Percentiles rank a stretch among this genome's conserved stretches.
phyloP scores from a whole-genome alignment of 116 monocot genomes.

The Cymodocea nodosa region DNA sequence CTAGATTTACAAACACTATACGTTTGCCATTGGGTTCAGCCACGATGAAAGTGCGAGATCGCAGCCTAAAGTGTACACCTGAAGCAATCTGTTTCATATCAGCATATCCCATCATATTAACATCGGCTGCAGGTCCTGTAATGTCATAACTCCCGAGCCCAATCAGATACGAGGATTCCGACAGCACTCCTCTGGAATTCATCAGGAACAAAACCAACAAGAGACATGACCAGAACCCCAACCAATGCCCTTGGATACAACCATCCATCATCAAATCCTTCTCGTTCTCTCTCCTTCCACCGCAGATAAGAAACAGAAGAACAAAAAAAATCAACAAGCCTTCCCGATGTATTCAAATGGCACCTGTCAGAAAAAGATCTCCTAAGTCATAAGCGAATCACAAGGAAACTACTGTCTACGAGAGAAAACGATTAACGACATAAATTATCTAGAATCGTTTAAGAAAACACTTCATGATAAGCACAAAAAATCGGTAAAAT shows the following conservation, averaged over 20 bases:
- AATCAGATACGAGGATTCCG: conserved; percentile 36
- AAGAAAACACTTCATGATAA: no score
- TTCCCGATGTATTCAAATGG: background rate
- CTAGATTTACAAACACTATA: conserved; percentile 85
- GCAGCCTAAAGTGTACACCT: conserved; percentile 83
- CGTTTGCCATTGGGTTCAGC: conserved; percentile 68
- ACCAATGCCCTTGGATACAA: background rate
- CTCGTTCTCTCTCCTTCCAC: background rate
- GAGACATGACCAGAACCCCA: background rate
- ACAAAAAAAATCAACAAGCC: background rate
- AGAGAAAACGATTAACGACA: no score
- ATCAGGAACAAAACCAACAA: background rate
- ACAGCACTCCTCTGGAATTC: background rate
- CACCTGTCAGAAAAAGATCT: background rate
- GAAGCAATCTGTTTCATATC: conserved; percentile 71
- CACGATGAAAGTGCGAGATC: conserved; percentile 78
- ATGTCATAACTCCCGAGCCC: conserved; percentile 97
- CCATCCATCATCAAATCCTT: background rate
- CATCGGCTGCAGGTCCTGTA: conserved; percentile 96
- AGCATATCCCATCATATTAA: conserved; percentile 98
- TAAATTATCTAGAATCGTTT: no score
- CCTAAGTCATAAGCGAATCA: background rate
- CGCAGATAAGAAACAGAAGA: background rate
- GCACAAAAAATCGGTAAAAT: no score
- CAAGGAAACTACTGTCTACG: no score